Evolutionary conservation across 371 early-diverging fungal genomes (phyloP).

Genomic region (Rhizomucor pusillus): DNA sequence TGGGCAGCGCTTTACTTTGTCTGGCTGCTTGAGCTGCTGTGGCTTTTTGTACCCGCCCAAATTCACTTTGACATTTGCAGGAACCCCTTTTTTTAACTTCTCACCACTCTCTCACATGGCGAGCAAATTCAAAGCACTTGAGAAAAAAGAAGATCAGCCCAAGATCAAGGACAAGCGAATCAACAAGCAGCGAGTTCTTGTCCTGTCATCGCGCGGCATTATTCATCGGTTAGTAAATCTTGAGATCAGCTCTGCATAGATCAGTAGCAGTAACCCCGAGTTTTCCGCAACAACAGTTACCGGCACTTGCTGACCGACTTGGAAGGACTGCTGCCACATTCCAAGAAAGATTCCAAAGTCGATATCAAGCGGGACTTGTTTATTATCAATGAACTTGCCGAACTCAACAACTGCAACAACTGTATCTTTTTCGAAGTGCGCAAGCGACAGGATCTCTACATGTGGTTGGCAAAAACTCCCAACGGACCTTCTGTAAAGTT

Average conservation of each 20-base stretch:
- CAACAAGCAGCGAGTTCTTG: slow-evolving; percentile 89
- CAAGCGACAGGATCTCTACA: slow-evolving; percentile 89
- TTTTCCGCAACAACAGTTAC: slow-evolving; percentile 52
- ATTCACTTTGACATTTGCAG: neutral
- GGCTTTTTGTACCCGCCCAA: too few relatives aligned
- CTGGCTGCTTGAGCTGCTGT: neutral
- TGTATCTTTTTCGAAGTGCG: slow-evolving; percentile 93
- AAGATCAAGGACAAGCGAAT: slow-evolving; percentile 43
- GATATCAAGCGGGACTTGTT: slow-evolving; percentile 88
- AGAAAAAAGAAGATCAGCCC: slow-evolving; percentile 19
- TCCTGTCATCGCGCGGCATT: slow-evolving; percentile 90
- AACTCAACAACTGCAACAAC: slow-evolving; percentile 97
- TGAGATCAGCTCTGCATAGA: too few relatives aligned
- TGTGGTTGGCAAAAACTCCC: slow-evolving; percentile 95
- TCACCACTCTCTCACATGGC: slow-evolving; percentile 28
- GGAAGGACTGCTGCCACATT: slow-evolving; percentile 85
- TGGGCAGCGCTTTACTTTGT: neutral
- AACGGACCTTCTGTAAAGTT: slow-evolving; percentile 96
- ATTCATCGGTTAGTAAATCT: slow-evolving; percentile 64
- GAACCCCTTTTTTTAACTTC: too few relatives aligned
- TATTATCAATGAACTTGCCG: slow-evolving; percentile 93
- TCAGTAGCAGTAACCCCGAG: too few relatives aligned
- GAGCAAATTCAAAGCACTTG: slow-evolving; percentile 37
- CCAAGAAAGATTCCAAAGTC: slow-evolving; percentile 91
- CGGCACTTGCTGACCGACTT: slow-evolving; percentile 92